These are phyloP conservation scores for Gracilaria caudata DNA, from an alignment of 23 red algal species.

Conservation along the genomic window DNA sequence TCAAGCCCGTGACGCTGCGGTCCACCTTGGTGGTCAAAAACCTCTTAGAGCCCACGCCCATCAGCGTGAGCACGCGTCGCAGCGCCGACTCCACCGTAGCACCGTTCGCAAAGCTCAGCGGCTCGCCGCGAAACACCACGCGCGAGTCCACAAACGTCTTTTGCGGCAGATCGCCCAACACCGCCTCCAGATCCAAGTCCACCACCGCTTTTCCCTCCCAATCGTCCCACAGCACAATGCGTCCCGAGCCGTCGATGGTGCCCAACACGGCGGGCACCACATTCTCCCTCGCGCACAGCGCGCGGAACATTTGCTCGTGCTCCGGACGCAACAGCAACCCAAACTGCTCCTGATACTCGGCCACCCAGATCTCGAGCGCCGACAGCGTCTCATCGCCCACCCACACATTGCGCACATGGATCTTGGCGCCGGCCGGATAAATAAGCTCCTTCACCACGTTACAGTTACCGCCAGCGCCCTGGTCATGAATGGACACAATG, in stretches of 20 bases:
- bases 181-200: constrained; percentile 91
- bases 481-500: constrained; percentile 96
- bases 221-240: constrained; percentile 89
- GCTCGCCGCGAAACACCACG: neutral
- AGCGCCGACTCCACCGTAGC: constrained; percentile 37
- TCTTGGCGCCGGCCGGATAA: constrained; percentile 91
- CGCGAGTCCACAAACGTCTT: constrained; percentile 85
- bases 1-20: constrained; percentile 94
- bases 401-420: constrained; percentile 85
- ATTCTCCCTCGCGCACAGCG: constrained; percentile 87
- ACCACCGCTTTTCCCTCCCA: constrained; percentile 63
- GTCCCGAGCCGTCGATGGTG: constrained; percentile 89
- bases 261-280: constrained; percentile 82
- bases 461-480: constrained; percentile 99
- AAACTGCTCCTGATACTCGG: constrained; percentile 99
- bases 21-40: constrained; percentile 99
- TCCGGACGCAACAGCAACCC: constrained; percentile 89
- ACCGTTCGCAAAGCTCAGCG: constrained; percentile 27
- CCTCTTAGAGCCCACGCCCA: constrained; percentile 91
- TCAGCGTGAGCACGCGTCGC: constrained; percentile 75
- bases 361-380: constrained; percentile 98
- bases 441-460: constrained; percentile 99
- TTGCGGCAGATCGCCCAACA: constrained; percentile 93
- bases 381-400: constrained; percentile 91
- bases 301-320: constrained; percentile 66